These are phyloP conservation scores for Colletotrichum tamarilloi DNA, from an alignment of 2,329 filamentous ascomycete species.

Conservation along the genomic window DNA sequence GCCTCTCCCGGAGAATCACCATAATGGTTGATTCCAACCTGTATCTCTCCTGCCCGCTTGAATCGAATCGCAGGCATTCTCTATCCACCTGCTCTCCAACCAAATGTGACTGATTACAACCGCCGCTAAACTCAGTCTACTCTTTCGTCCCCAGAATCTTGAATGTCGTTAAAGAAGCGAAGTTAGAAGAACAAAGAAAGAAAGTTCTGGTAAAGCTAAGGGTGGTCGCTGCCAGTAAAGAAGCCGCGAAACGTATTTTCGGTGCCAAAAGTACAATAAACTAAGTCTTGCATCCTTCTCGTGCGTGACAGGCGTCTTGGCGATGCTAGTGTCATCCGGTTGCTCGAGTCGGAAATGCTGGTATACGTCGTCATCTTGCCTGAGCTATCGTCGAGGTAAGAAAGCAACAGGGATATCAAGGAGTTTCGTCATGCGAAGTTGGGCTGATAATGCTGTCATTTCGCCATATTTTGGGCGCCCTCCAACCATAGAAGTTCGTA, in stretches of 20 bases:
- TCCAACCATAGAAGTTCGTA: constrained; percentile 35
- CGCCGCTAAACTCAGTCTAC: constrained; percentile 16
- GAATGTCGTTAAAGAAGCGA: constrained; percentile 20
- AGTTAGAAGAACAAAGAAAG: constrained; percentile 39
- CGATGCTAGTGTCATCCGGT: neutral
- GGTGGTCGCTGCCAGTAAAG: neutral
- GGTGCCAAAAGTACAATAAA: constrained; percentile 29
- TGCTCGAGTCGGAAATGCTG: neutral
- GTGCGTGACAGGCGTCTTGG: neutral
- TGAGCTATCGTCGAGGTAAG: neutral
- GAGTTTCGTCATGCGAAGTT: constrained; percentile 23
- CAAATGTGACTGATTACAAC: constrained; percentile 23
- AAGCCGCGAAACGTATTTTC: constrained; percentile 35
- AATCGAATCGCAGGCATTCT: constrained; percentile 1
- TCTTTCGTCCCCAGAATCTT: constrained; percentile 9
- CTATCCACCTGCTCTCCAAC: constrained; percentile 6
- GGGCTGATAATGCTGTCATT: constrained; percentile 11
- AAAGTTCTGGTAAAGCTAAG: constrained; percentile 34
- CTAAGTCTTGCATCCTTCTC: constrained; percentile 14
- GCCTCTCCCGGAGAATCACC: constrained; percentile 13
- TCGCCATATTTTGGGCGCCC: constrained; percentile 25
- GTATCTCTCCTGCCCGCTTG: constrained; percentile 1
- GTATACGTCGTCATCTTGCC: neutral
- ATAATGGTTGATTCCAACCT: neutral
- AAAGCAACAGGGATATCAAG: constrained; percentile 27